Evolutionary conservation across 1,284 basidiomycete genomes (phyloP).

Genomic region (Vanrija sp.): DNA sequence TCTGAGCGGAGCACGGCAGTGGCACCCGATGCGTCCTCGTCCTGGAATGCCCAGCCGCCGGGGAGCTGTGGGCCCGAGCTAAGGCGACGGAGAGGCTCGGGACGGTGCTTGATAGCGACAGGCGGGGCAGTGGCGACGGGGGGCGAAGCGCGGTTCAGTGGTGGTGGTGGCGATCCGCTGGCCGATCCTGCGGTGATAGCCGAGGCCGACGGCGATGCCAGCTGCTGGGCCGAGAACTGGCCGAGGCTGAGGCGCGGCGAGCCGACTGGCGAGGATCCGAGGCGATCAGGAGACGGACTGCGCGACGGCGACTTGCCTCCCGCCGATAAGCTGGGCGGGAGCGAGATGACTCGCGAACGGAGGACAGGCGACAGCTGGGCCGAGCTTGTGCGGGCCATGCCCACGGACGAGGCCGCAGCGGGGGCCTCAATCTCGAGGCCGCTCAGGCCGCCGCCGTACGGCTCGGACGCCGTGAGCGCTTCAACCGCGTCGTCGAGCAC

Average conservation of each 20-base stretch:
- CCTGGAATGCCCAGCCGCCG: slow-evolving; percentile 38
- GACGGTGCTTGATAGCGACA: slow-evolving; percentile 17
- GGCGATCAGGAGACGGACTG: slow-evolving; percentile 14
- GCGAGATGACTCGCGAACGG: slow-evolving; percentile 12
- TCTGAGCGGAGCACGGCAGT: background rate
- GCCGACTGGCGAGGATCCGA: background rate
- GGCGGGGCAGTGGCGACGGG: background rate
- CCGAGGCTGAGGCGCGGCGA: slow-evolving; percentile 5
- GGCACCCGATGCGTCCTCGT: slow-evolving; percentile 10
- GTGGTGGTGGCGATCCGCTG: background rate
- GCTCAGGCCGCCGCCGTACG: slow-evolving; percentile 20
- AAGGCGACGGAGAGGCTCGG: slow-evolving; percentile 30
- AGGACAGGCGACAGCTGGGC: slow-evolving; percentile 24
- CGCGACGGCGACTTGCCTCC: slow-evolving; percentile 4
- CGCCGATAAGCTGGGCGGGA: background rate
- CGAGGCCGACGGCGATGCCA: background rate
- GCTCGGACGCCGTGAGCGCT: slow-evolving; percentile 31
- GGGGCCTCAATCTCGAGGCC: slow-evolving; percentile 45
- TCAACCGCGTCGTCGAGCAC: slow-evolving; percentile 49
- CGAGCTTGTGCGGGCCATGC: slow-evolving; percentile 34
- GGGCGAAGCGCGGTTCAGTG: background rate
- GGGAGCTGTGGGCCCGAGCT: slow-evolving; percentile 40
- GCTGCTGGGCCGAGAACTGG: slow-evolving; percentile 22
- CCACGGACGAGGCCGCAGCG: slow-evolving; percentile 9
- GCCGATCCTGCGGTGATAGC: background rate